phyloP scores from a whole-genome alignment of 2,329 filamentous ascomycete genomes.

The Beauveria sp. region DNA sequence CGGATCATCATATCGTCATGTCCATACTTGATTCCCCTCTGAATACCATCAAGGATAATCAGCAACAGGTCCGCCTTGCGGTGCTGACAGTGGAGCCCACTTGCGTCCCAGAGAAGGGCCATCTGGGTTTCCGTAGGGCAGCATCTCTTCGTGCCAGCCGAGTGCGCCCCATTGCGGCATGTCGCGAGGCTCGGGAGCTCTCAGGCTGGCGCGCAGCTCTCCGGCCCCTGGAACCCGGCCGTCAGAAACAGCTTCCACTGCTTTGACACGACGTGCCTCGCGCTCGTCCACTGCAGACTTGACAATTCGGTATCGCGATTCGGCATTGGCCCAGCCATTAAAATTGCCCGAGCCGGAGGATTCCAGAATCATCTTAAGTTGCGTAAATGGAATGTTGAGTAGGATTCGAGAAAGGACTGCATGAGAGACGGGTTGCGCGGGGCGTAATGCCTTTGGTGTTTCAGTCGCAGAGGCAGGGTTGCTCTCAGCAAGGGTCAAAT shows the following conservation, averaged over 20 bases:
- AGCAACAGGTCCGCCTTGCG: slow-evolving; percentile 17
- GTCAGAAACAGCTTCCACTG: slow-evolving; percentile 34
- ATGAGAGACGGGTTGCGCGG: slow-evolving; percentile 28
- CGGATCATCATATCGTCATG: slow-evolving; percentile 1
- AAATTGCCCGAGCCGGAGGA: slow-evolving; percentile 44
- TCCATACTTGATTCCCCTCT: neutral
- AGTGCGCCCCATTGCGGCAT: slow-evolving; percentile 38
- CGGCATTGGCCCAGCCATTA: slow-evolving; percentile 41
- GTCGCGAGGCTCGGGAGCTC: slow-evolving; percentile 30
- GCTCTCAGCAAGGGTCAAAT: slow-evolving; percentile 38
- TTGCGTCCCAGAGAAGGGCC: slow-evolving; percentile 35
- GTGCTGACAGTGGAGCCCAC: slow-evolving; percentile 33
- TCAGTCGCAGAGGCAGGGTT: slow-evolving; percentile 22
- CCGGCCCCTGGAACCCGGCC: slow-evolving; percentile 28
- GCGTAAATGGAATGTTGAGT: slow-evolving; percentile 60
- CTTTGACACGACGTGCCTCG: slow-evolving; percentile 45
- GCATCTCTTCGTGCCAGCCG: slow-evolving; percentile 41
- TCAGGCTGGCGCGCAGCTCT: slow-evolving; percentile 28
- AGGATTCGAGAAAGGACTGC: slow-evolving; percentile 57
- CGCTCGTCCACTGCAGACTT: slow-evolving; percentile 47
- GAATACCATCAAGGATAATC: slow-evolving; percentile 24
- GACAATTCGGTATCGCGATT: slow-evolving; percentile 41
- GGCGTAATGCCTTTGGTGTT: slow-evolving; percentile 16
- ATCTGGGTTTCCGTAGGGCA: slow-evolving; percentile 30
- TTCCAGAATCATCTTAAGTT: slow-evolving; percentile 59